phyloP scores from a whole-genome alignment of 2,329 filamentous ascomycete genomes.

The Coleophoma eucalyptorum region DNA sequence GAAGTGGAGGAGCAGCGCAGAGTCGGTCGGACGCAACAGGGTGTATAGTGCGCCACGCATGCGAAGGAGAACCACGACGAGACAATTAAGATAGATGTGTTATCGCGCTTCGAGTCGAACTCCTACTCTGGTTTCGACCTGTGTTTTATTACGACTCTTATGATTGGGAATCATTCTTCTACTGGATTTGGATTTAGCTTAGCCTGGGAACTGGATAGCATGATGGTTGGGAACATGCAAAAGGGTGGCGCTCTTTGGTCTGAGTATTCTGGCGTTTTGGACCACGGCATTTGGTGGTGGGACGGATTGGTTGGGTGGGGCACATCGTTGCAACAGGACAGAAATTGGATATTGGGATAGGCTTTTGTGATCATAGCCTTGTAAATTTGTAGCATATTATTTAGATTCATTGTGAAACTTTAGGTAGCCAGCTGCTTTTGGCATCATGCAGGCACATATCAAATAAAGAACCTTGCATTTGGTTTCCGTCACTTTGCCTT shows the following conservation, averaged over 20 bases:
- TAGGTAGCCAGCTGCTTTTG: too few relatives aligned
- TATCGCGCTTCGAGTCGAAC: too few relatives aligned
- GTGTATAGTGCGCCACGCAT: conserved; percentile 12
- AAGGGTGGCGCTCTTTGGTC: neutral
- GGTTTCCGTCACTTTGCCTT: too few relatives aligned
- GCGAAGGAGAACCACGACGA: conserved; percentile 8
- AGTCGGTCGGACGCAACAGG: conserved; percentile 7
- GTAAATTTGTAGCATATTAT: too few relatives aligned
- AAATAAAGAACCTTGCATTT: too few relatives aligned
- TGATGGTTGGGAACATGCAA: neutral
- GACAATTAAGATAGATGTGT: neutral
- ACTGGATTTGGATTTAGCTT: neutral
- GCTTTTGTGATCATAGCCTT: too few relatives aligned
- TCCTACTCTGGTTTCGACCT: neutral
- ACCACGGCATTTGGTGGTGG: neutral
- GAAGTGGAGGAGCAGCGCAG: conserved; percentile 8
- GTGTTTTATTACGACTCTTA: neutral
- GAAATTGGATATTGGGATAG: too few relatives aligned
- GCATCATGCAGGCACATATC: too few relatives aligned
- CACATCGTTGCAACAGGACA: too few relatives aligned
- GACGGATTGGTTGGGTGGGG: neutral
- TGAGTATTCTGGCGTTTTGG: neutral
- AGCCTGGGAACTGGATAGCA: neutral
- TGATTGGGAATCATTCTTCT: neutral
- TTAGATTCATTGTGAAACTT: too few relatives aligned